Conservation (phyloP, 441 rosid genomes). For the Adansonia madagascariensis region DNA sequence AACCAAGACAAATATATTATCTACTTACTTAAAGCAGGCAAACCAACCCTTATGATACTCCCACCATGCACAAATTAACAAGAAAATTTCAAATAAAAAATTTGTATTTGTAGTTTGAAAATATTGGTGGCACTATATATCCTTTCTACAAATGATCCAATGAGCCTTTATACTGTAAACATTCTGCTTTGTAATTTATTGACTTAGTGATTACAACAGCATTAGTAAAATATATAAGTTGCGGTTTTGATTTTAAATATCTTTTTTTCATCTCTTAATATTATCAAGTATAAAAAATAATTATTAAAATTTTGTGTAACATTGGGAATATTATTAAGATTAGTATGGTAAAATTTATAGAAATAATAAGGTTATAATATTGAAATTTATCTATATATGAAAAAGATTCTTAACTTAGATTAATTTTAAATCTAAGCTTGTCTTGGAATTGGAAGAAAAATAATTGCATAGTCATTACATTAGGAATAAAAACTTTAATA, state of each 20-base stretch:
- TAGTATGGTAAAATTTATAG: too few relatives aligned
- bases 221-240: too few relatives aligned
- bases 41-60: not conserved
- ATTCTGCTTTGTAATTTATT: not conserved
- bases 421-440: not conserved
- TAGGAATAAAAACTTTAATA: not conserved
- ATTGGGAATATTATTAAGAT: too few relatives aligned
- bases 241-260: too few relatives aligned
- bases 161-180: not conserved
- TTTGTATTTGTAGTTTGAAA: not conserved
- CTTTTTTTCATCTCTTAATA: too few relatives aligned
- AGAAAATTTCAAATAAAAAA: not conserved
- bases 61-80: not conserved
- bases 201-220: too few relatives aligned
- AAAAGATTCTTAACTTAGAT: not conserved
- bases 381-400: not conserved
- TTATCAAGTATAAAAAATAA: too few relatives aligned
- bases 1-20: not conserved
- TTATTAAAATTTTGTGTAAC: too few relatives aligned
- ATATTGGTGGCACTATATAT: not conserved
- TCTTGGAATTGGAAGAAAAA: not conserved
- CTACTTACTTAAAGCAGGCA: not conserved
- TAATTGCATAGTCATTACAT: not conserved
- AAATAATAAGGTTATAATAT: not conserved
- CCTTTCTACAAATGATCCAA: not conserved